Conservation (phyloP, 352 stramenopile genomes). For the Saprolegnia parasitica region DNA sequence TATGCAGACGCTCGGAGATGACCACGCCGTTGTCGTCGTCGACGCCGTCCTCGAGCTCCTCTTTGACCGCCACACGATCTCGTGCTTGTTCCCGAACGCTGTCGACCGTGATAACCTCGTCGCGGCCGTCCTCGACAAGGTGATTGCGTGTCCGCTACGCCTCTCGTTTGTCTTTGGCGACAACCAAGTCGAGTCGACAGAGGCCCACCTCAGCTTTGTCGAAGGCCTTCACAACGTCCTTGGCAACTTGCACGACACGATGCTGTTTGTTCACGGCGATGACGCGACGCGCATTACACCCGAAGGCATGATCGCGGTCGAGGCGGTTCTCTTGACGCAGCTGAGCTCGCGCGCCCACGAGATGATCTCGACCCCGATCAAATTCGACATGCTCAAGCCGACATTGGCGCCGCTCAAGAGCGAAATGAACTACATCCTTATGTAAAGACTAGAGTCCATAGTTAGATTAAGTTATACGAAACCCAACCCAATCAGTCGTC, state of each 20-base stretch:
- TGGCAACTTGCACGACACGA: conserved; percentile 1
- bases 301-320: conserved; percentile 1
- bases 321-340: background rate
- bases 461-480: conserved; percentile 8
- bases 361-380: background rate
- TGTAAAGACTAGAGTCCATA: conserved; percentile 1
- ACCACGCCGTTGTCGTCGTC: conserved; percentile 19
- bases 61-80: conserved; percentile 13
- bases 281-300: background rate
- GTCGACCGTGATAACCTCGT: conserved; percentile 4
- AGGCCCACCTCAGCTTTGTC: conserved; percentile 20
- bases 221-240: background rate
- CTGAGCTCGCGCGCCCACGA: background rate
- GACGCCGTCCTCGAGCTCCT: conserved; percentile 13
- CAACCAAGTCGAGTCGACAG: conserved; percentile 14
- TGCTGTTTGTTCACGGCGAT: background rate
- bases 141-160: conserved; percentile 13
- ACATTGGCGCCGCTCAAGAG: background rate
- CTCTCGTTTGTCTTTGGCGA: conserved; percentile 23
- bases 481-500: background rate
- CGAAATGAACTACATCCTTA: conserved; percentile 4
- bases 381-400: conserved; percentile 5
- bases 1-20: conserved; percentile 6
- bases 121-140: background rate
- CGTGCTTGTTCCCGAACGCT: conserved; percentile 13